A percentile compares a stretch with the other conserved stretches of the same genome.
Conservation (phyloP, 2,329 filamentous ascomycete genomes). For the Alternaria viburni region DNA sequence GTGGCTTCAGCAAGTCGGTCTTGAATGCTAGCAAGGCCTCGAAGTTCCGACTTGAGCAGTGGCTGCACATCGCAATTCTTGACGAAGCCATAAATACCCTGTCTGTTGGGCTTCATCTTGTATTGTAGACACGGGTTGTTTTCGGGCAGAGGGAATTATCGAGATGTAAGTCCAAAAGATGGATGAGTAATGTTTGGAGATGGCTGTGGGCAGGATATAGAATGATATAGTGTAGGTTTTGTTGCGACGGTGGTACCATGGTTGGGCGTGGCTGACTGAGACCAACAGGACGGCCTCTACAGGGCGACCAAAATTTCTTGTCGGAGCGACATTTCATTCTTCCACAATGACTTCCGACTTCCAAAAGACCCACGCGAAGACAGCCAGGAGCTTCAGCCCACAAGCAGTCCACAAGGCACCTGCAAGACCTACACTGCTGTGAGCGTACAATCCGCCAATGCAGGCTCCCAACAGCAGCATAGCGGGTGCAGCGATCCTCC, state of each 20-base stretch:
- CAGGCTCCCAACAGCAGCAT: slow-evolving; percentile 62
- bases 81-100: neutral
- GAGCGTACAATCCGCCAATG: slow-evolving; percentile 61
- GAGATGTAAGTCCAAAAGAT: neutral
- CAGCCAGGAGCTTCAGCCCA: slow-evolving; percentile 48
- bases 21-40: neutral
- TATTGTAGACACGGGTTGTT: neutral
- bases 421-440: slow-evolving; percentile 58
- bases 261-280: neutral
- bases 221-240: neutral
- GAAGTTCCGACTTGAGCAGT: neutral
- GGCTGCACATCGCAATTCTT: neutral
- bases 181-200: neutral
- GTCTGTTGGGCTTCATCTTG: neutral
- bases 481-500: slow-evolving; percentile 58
- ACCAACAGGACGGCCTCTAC: neutral
- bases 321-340: neutral
- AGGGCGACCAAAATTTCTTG: neutral
- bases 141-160: neutral
- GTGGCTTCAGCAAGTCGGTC: neutral
- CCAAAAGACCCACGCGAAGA: slow-evolving; percentile 53
- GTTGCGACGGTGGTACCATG: neutral
- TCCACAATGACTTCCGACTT: slow-evolving; percentile 34
- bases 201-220: neutral
- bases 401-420: slow-evolving; percentile 59